These are phyloP conservation scores for Epichloe scottii DNA, from an alignment of 2,329 filamentous ascomycete species.

Conservation along the genomic window DNA sequence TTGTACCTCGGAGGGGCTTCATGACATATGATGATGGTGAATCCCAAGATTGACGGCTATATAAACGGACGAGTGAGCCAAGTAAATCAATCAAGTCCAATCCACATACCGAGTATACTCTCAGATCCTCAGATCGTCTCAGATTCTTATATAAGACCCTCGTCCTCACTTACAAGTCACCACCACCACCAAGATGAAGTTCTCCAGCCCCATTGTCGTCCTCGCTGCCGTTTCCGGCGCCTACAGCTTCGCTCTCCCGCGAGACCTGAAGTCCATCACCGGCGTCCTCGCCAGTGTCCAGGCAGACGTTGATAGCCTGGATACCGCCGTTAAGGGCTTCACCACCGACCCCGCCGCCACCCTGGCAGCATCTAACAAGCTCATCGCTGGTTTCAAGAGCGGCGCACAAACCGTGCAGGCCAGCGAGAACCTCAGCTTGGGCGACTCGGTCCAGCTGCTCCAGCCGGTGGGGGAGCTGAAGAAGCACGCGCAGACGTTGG, in stretches of 20 bases:
- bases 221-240: slow-evolving; percentile 1
- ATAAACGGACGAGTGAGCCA: too few relatives aligned
- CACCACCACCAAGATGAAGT: slow-evolving; percentile 3
- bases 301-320: not conserved
- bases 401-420: not conserved
- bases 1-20: too few relatives aligned
- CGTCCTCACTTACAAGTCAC: too few relatives aligned
- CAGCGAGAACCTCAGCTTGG: not conserved
- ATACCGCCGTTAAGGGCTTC: not conserved
- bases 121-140: too few relatives aligned
- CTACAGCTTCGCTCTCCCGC: not conserved
- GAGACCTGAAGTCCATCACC: not conserved
- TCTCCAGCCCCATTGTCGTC: not conserved
- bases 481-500: not conserved
- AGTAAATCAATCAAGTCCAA: too few relatives aligned
- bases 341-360: not conserved
- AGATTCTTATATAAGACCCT: too few relatives aligned
- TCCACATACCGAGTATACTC: too few relatives aligned
- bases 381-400: not conserved
- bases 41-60: too few relatives aligned
- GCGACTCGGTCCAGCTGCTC: not conserved
- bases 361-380: not conserved
- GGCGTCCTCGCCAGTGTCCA: slow-evolving; percentile 2
- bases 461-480: slow-evolving; percentile 1
- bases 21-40: too few relatives aligned